Evolutionary conservation across 768 basidiomycete species (phyloP), one percentile per base, ranked within the genome.

Genomic region (Naganishia vishniacii): DNA sequence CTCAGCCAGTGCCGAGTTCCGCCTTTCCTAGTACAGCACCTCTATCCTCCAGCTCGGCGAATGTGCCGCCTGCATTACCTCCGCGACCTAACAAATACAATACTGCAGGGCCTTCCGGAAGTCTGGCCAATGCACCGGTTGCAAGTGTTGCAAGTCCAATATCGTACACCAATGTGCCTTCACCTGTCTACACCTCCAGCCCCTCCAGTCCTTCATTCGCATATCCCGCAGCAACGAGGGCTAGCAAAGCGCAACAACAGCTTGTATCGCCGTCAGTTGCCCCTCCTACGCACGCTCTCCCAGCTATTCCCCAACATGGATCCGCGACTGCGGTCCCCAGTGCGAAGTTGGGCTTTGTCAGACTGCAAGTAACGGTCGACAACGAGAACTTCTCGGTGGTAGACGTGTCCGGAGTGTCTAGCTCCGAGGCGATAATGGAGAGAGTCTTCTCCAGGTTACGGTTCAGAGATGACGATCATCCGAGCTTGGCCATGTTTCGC

Each of bases 401-500:
- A 28, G 75, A 77, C 65, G 73, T 77, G 18, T 71, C 74, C 7
- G 71, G 72, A 1, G 71, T 74, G 37, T 47, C 70, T n/a, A 71
- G 68, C 23, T 65, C 71, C 4, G 73, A 74, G 42, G 74, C 69
- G 13, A 77, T 77, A 40, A 67, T 70, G 64, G 75, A 77, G 25
- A 68, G 70, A 37, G 69, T 75, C 0, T 75, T 77, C 48, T 72
- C 74, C 37, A 74, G 73, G 73, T 65, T 78, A 18, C 74, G 74
- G 13, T 75, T 97, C 45, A 81, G 82, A 40, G 89, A 91, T 71
- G 92, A 93, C 65, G 89, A 94, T 62, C 86, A 88, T 72, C 75
- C 81, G 8, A 84, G 82, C 29, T 86, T 86, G 73, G 84, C 86
- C 26, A 87, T 98, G 61, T 91, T 89, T 80, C 87, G 85, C 66